Percentiles rank a stretch among this genome's conserved stretches.
Evolutionary conservation across 2,329 filamentous ascomycete species (phyloP).

Genomic region (Botrytis sinoallii): DNA sequence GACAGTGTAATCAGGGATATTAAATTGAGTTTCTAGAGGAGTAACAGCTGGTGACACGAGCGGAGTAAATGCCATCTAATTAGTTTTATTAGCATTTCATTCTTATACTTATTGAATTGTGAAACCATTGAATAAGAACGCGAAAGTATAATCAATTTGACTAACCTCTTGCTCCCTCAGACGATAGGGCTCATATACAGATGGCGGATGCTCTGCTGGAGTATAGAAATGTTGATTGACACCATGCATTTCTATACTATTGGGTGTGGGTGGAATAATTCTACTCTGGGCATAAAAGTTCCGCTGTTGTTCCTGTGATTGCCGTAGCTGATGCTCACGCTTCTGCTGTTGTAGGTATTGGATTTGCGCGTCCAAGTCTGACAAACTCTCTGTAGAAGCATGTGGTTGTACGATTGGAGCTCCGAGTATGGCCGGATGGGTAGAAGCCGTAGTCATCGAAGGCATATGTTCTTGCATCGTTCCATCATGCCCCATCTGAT

Average conservation of each 20-base stretch:
- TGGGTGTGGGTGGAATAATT: constrained; percentile 74
- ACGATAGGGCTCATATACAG: constrained; percentile 59
- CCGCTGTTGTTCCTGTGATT: constrained; percentile 47
- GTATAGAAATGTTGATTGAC: constrained; percentile 57
- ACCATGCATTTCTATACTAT: constrained; percentile 72
- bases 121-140: neutral
- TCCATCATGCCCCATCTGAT: constrained; percentile 35
- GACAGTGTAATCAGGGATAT: constrained; percentile 50
- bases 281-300: constrained; percentile 55
- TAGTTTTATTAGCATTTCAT: constrained; percentile 1
- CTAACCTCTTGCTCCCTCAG: constrained; percentile 67
- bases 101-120: neutral
- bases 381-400: constrained; percentile 51
- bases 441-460: constrained; percentile 45
- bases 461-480: constrained; percentile 47
- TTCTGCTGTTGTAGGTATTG: constrained; percentile 63
- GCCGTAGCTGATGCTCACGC: constrained; percentile 51
- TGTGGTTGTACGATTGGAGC: constrained; percentile 42
- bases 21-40: constrained; percentile 69
- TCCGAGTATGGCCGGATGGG: constrained; percentile 45
- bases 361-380: constrained; percentile 63
- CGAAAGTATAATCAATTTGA: constrained; percentile 22
- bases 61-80: constrained; percentile 72
- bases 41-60: constrained; percentile 82
- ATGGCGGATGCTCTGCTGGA: constrained; percentile 50